phyloP scores from a whole-genome alignment of 2,329 filamentous ascomycete genomes.

The Diaporthe sp. region DNA sequence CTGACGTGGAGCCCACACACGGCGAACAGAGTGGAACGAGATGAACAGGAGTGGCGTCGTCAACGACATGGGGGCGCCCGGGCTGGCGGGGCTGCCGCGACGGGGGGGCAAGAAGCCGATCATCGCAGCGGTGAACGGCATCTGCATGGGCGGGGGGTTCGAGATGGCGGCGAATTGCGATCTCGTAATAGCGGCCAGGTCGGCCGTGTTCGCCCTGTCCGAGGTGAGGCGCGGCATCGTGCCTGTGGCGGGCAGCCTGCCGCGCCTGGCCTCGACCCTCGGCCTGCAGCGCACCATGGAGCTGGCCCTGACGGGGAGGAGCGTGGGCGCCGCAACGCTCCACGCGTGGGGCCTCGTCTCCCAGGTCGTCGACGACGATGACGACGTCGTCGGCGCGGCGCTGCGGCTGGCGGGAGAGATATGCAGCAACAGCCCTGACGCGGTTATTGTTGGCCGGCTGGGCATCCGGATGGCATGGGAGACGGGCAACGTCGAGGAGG shows the following conservation, averaged over 20 bases:
- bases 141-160: conserved; percentile 79
- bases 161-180: conserved; percentile 82
- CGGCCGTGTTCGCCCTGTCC: conserved; percentile 76
- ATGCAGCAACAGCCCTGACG: conserved; percentile 78
- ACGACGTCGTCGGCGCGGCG: conserved; percentile 68
- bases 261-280: conserved; percentile 75
- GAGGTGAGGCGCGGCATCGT: conserved; percentile 80
- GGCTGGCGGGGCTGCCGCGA: conserved; percentile 75
- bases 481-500: conserved; percentile 50
- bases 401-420: conserved; percentile 64
- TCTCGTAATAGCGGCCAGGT: conserved; percentile 71
- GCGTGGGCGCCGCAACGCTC: conserved; percentile 71
- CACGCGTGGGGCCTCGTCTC: conserved; percentile 78
- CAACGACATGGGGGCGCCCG: conserved; percentile 57
- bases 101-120: conserved; percentile 81
- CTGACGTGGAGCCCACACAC: conserved; percentile 11
- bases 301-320: conserved; percentile 77
- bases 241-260: conserved; percentile 78
- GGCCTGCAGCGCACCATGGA: conserved; percentile 79
- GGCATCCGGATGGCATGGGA: conserved; percentile 83
- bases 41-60: conserved; percentile 54
- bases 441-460: conserved; percentile 78
- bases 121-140: conserved; percentile 81
- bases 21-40: conserved; percentile 65
- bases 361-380: conserved; percentile 62